phyloP scores from a whole-genome alignment of 805 yeast genomes.

The Helenozyma rhizophorensis region DNA sequence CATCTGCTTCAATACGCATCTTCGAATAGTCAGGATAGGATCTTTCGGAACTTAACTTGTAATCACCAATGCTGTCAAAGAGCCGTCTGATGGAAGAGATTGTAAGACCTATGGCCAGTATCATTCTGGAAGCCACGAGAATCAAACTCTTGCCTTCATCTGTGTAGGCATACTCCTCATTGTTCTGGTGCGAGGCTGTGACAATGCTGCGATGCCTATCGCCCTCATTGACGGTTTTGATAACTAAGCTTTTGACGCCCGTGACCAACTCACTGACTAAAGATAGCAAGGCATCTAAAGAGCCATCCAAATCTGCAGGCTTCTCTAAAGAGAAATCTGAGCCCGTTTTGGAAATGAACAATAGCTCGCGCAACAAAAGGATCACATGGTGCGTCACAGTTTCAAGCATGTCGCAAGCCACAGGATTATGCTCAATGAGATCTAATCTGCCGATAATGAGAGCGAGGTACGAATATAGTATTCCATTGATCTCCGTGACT shows the following conservation, averaged over 20 bases:
- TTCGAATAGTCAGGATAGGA: constrained; percentile 61
- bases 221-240: constrained; percentile 45
- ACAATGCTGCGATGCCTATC: constrained; percentile 27
- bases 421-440: constrained; percentile 66
- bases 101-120: constrained; percentile 48
- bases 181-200: background rate
- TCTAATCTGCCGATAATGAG: constrained; percentile 73
- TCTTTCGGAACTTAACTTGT: constrained; percentile 54
- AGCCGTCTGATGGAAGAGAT: constrained; percentile 48
- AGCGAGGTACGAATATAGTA: constrained; percentile 58
- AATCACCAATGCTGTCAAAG: constrained; percentile 60
- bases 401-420: constrained; percentile 66
- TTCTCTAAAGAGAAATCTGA: constrained; percentile 35
- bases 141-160: constrained; percentile 65
- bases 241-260: constrained; percentile 59
- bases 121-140: constrained; percentile 55
- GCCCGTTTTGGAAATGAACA: constrained; percentile 53
- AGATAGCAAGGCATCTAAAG: constrained; percentile 55
- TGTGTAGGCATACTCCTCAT: constrained; percentile 46
- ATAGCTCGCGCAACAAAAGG: constrained; percentile 56
- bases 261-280: constrained; percentile 63
- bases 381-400: constrained; percentile 65
- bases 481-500: constrained; percentile 58
- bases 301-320: constrained; percentile 40
- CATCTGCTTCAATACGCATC: constrained; percentile 54